Conservation (phyloP, 2,329 filamentous ascomycete genomes). For the Aureobasidium subglaciale region DNA sequence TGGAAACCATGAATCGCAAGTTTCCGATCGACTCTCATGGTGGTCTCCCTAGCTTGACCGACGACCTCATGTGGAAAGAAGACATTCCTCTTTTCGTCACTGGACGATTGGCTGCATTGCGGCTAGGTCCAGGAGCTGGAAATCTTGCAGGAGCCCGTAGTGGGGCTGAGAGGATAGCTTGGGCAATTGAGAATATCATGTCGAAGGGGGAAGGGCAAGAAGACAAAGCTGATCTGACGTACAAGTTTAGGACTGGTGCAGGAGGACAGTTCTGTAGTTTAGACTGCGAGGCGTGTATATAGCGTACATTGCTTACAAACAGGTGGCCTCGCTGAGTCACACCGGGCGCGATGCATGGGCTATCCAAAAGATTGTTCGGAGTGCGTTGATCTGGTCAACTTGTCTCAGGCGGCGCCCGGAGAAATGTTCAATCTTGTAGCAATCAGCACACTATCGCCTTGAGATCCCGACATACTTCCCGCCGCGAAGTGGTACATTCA, state of each 20-base stretch:
- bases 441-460: no score
- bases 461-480: no score
- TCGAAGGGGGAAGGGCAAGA: conserved; percentile 21
- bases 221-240: conserved; percentile 19
- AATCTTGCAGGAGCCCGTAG: conserved; percentile 68
- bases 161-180: conserved; percentile 66
- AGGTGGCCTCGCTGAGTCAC: no score
- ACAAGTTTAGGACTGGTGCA: conserved; percentile 33
- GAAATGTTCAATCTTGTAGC: background rate
- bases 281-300: conserved; percentile 5
- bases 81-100: conserved; percentile 68
- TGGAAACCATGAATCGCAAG: conserved; percentile 52
- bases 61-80: conserved; percentile 68
- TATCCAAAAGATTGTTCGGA: no score
- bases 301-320: no score
- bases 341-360: background rate
- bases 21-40: conserved; percentile 56
- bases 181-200: conserved; percentile 58
- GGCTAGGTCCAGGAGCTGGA: conserved; percentile 63
- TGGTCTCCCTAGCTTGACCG: conserved; percentile 65
- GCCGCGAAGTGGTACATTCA: no score
- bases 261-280: conserved; percentile 33
- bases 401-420: no score
- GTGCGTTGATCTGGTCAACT: no score
- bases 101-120: conserved; percentile 59